These are phyloP conservation scores for Cyclotella kingstonii DNA, from an alignment of 108 stramenopile species.

Conservation along the genomic window DNA sequence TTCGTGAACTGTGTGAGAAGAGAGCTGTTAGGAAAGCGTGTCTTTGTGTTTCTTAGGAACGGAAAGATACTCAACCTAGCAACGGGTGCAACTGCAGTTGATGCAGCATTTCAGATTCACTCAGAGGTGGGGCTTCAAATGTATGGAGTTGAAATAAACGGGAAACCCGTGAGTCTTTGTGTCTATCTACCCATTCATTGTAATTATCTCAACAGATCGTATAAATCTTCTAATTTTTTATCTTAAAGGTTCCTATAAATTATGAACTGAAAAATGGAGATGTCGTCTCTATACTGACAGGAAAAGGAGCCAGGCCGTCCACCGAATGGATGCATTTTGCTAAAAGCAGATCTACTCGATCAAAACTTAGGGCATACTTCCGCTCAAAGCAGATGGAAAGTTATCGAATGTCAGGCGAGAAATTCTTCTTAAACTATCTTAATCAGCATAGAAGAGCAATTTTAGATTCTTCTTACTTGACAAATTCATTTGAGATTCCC, in stretches of 20 bases:
- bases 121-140: constrained; percentile 87
- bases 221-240: neutral
- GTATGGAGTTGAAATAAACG: constrained; percentile 88
- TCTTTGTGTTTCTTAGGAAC: constrained; percentile 90
- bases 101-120: constrained; percentile 92
- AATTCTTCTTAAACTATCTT: constrained; percentile 73
- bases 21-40: constrained; percentile 85
- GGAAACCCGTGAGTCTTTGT: constrained; percentile 52
- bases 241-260: constrained; percentile 54
- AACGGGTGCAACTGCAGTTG: constrained; percentile 83
- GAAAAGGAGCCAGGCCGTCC: constrained; percentile 61
- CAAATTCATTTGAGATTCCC: constrained; percentile 55
- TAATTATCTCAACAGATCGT: neutral
- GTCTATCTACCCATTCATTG: neutral
- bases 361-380: constrained; percentile 83
- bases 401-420: constrained; percentile 69
- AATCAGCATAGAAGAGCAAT: constrained; percentile 62
- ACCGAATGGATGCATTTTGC: constrained; percentile 85
- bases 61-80: constrained; percentile 90
- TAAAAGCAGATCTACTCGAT: constrained; percentile 81
- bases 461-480: constrained; percentile 55
- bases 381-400: constrained; percentile 72
- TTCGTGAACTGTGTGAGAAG: constrained; percentile 86
- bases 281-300: constrained; percentile 85
- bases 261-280: constrained; percentile 89